phyloP scores from a whole-genome alignment of 2,329 filamentous ascomycete genomes.

The Lasiodiplodia theobromae region DNA sequence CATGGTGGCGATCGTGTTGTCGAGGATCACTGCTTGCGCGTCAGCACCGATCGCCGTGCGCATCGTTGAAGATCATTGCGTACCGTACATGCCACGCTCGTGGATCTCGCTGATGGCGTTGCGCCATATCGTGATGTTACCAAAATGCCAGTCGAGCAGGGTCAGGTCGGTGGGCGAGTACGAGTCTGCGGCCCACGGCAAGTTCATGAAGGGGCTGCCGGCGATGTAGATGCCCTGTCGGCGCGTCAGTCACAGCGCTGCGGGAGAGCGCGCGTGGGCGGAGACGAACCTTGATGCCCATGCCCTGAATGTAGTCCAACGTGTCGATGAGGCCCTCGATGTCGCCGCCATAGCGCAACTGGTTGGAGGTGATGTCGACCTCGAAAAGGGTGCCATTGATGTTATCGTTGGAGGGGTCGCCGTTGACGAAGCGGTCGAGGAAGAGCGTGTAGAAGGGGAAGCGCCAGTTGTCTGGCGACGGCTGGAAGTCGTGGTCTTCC shows the following conservation, averaged over 20 bases:
- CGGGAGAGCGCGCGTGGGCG: neutral
- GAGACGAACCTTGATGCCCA: constrained; percentile 64
- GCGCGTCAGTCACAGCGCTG: constrained; percentile 29
- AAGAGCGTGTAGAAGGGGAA: constrained; percentile 72
- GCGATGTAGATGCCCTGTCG: constrained; percentile 67
- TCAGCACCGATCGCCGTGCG: constrained; percentile 20
- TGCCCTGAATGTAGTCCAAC: constrained; percentile 69
- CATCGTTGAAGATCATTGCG: constrained; percentile 16
- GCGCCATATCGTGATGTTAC: constrained; percentile 65
- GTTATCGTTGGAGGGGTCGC: constrained; percentile 69
- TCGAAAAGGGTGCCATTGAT: constrained; percentile 67
- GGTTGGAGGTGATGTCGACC: constrained; percentile 66
- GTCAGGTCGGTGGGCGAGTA: constrained; percentile 68
- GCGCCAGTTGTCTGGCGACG: constrained; percentile 68
- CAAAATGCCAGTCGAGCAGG: constrained; percentile 68
- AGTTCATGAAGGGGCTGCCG: constrained; percentile 69
- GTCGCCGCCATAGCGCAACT: constrained; percentile 70
- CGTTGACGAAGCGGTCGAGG: constrained; percentile 69
- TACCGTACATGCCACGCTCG: constrained; percentile 65
- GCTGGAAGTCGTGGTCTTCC: constrained; percentile 59
- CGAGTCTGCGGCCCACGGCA: constrained; percentile 68
- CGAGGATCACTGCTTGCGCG: constrained; percentile 57
- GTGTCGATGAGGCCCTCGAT: constrained; percentile 64
- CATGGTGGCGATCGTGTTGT: constrained; percentile 72
- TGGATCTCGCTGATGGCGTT: constrained; percentile 67